A percentile compares a stretch with the other conserved stretches of the same genome.
Evolutionary conservation across 1,284 basidiomycete species (phyloP).

Genomic region (Malassezia vespertilionis): DNA sequence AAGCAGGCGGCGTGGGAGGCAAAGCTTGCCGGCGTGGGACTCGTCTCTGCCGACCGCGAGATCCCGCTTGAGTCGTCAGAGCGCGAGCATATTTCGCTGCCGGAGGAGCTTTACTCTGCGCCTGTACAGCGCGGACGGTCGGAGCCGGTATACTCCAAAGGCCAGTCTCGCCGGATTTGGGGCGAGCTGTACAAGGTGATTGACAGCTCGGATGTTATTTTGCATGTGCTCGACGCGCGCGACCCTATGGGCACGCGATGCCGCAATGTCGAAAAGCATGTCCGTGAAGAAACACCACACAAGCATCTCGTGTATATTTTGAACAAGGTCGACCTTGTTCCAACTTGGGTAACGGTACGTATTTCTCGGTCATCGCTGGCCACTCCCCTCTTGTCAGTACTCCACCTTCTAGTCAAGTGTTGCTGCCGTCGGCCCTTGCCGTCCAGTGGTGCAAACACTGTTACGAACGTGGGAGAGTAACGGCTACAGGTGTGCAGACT

Average conservation of each 20-base stretch:
- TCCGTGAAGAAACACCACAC: constrained; percentile 90
- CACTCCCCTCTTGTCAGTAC: constrained; percentile 18
- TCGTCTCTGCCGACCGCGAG: constrained; percentile 42
- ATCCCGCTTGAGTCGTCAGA: constrained; percentile 28
- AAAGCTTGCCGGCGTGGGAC: constrained; percentile 32
- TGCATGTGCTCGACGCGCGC: constrained; percentile 90
- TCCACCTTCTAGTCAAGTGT: constrained; percentile 47
- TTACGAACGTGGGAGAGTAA: constrained; percentile 59
- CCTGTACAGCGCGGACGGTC: constrained; percentile 43
- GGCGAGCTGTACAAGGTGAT: constrained; percentile 99
- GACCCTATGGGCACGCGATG: constrained; percentile 96
- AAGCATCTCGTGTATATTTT: constrained; percentile 93
- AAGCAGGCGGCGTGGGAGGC: constrained; percentile 28
- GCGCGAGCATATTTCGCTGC: constrained; percentile 26
- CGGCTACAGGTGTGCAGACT: constrained; percentile 42
- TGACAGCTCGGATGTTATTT: constrained; percentile 91
- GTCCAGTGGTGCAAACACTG: constrained; percentile 48
- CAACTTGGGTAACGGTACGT: constrained; percentile 95
- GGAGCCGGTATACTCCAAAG: constrained; percentile 45
- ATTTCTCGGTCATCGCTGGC: constrained; percentile 9
- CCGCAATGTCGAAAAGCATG: constrained; percentile 82
- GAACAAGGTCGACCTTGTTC: constrained; percentile 97
- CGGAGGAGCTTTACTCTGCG: constrained; percentile 37
- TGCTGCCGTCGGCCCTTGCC: constrained; percentile 23
- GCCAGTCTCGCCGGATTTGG: constrained; percentile 61